phyloP scores from a whole-genome alignment of 805 yeast species.

The Candida nemodendra region DNA sequence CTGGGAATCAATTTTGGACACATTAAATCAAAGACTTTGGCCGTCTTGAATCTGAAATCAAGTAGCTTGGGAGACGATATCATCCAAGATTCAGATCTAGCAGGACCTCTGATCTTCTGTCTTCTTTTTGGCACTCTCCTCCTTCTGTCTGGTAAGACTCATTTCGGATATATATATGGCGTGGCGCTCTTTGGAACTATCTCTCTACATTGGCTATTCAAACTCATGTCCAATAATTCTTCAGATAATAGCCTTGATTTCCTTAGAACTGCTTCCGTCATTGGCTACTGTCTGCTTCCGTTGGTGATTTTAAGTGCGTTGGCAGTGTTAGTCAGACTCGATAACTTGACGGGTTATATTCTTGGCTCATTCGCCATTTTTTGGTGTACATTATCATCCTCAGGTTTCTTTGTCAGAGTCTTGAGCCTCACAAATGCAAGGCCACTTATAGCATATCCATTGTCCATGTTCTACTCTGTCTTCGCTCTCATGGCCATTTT shows the following conservation, averaged over 20 bases:
- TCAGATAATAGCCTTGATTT: slow-evolving; percentile 43
- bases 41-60: slow-evolving; percentile 74
- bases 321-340: slow-evolving; percentile 65
- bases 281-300: slow-evolving; percentile 93
- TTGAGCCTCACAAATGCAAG: slow-evolving; percentile 83
- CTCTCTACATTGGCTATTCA: slow-evolving; percentile 79
- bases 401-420: slow-evolving; percentile 88
- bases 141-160: slow-evolving; percentile 86
- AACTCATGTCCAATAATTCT: slow-evolving; percentile 73
- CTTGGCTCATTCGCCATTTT: slow-evolving; percentile 64
- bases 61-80: slow-evolving; percentile 66
- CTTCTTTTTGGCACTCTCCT: slow-evolving; percentile 81
- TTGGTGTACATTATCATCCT: slow-evolving; percentile 93
- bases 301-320: slow-evolving; percentile 74
- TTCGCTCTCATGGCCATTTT: slow-evolving; percentile 96
- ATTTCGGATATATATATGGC: slow-evolving; percentile 95
- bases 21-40: slow-evolving; percentile 77
- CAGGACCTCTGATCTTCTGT: slow-evolving; percentile 92
- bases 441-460: slow-evolving; percentile 88
- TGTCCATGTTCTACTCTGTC: slow-evolving; percentile 85
- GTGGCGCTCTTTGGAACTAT: slow-evolving; percentile 90
- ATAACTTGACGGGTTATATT: slow-evolving; percentile 71
- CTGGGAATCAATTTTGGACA: slow-evolving; percentile 90
- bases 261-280: slow-evolving; percentile 78
- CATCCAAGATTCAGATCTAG: slow-evolving; percentile 86